Conservation (phyloP, 345 rosid genomes). For the Citrus cavaleriei region DNA sequence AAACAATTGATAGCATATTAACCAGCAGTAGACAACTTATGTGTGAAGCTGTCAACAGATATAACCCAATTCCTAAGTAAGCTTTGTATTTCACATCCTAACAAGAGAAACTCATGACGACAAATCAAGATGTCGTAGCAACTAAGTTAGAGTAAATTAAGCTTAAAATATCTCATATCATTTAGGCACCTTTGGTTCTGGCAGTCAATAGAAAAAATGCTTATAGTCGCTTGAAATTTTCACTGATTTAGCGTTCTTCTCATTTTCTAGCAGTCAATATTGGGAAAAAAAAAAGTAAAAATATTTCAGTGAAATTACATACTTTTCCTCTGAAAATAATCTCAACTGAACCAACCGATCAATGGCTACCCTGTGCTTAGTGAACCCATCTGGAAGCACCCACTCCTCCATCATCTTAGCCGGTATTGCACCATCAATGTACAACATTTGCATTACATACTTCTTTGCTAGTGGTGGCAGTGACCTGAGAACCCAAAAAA, state of each 20-base stretch:
- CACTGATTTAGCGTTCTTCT: neutral
- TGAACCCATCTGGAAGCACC: constrained; percentile 65
- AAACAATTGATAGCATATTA: neutral
- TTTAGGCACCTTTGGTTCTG: neutral
- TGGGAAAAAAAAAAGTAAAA: neutral
- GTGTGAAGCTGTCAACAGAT: neutral
- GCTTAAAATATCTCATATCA: neutral
- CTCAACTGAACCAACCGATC: constrained; percentile 76
- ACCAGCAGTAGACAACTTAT: neutral
- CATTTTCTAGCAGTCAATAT: neutral
- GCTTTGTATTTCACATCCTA: neutral
- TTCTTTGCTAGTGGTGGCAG: constrained; percentile 89
- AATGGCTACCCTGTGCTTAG: constrained; percentile 81
- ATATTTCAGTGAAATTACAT: neutral
- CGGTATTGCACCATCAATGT: constrained; percentile 45
- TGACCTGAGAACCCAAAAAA: constrained; percentile 48
- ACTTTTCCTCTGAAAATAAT: constrained; percentile 27
- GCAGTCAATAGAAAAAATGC: neutral
- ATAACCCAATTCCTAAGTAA: neutral
- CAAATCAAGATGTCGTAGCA: neutral
- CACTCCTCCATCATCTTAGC: constrained; percentile 66
- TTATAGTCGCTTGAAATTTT: neutral
- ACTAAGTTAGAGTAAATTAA: neutral
- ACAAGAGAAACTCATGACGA: neutral
- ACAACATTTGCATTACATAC: constrained; percentile 69